Evolutionary conservation across 2,329 filamentous ascomycete species (phyloP).

Genomic region (Talaromyces funiculosus): DNA sequence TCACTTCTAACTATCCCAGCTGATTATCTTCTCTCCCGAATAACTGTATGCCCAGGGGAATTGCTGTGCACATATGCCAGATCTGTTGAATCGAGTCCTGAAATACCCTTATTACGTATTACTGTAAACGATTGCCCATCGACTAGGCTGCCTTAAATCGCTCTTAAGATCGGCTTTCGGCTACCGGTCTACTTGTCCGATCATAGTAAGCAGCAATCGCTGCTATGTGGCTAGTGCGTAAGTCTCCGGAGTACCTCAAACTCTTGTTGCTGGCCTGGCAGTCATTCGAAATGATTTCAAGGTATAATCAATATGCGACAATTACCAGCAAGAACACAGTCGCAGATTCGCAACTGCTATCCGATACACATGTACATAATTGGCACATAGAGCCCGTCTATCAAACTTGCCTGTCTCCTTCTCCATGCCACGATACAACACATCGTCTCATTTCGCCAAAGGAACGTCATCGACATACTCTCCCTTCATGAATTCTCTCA

Average conservation of each 20-base stretch:
- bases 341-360: not conserved
- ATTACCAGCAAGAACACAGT: not conserved
- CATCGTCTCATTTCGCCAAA: not conserved
- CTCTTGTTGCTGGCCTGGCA: not conserved
- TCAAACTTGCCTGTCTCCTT: too few relatives aligned
- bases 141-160: too few relatives aligned
- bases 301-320: not conserved
- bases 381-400: too few relatives aligned
- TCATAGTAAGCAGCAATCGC: not conserved
- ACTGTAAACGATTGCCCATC: too few relatives aligned
- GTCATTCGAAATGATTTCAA: not conserved
- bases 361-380: not conserved
- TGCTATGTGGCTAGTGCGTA: not conserved
- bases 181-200: too few relatives aligned
- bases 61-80: not conserved
- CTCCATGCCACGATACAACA: not conserved
- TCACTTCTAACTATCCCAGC: not conserved
- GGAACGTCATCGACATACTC: slow-evolving; percentile 48
- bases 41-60: too few relatives aligned
- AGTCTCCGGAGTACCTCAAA: not conserved
- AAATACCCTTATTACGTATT: too few relatives aligned
- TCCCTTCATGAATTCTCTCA: slow-evolving; percentile 52
- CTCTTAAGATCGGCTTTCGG: too few relatives aligned
- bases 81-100: not conserved
- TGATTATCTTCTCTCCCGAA: not conserved